Percentiles rank a stretch among this genome's conserved stretches.
These are phyloP conservation scores for Moniliella sp. DNA, from an alignment of 1,284 basidiomycete genomes.

Conservation along the genomic window DNA sequence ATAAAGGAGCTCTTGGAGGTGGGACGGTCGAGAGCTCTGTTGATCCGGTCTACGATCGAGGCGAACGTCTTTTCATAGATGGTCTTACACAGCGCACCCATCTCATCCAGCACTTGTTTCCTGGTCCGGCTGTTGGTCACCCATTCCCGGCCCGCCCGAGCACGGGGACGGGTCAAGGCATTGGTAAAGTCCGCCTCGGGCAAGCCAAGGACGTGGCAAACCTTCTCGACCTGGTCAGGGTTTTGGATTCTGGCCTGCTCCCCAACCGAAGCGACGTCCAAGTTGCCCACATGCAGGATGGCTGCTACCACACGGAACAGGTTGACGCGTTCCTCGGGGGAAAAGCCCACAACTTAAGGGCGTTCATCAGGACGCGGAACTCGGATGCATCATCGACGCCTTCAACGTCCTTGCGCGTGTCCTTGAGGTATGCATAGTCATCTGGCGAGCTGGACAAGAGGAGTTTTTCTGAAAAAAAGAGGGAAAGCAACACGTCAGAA, in stretches of 20 bases:
- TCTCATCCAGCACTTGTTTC: constrained; percentile 78
- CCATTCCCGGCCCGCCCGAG: constrained; percentile 88
- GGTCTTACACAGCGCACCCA: constrained; percentile 77
- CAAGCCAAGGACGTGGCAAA: constrained; percentile 81
- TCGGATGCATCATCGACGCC: constrained; percentile 80
- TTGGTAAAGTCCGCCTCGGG: constrained; percentile 68
- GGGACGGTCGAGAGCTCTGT: constrained; percentile 74
- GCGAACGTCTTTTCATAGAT: constrained; percentile 94
- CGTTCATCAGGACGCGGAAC: constrained; percentile 59
- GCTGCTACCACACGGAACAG: constrained; percentile 83
- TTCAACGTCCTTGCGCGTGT: constrained; percentile 69
- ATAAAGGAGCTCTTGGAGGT: constrained; percentile 79
- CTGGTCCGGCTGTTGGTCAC: constrained; percentile 76
- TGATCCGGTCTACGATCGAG: constrained; percentile 77
- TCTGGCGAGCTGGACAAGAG: constrained; percentile 50
- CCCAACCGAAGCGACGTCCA: constrained; percentile 49
- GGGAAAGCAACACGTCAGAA: not conserved
- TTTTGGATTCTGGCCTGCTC: constrained; percentile 61
- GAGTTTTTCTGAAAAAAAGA: constrained; percentile 38
- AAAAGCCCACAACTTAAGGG: constrained; percentile 70
- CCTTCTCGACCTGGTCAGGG: constrained; percentile 44
- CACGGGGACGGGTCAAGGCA: constrained; percentile 45
- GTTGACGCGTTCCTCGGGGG: constrained; percentile 61
- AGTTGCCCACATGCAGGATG: constrained; percentile 86
- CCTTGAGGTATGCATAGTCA: constrained; percentile 74